Evolutionary conservation across 2,329 filamentous ascomycete species (phyloP), one percentile per base, ranked within the genome.

Genomic region (Colletotrichum godetiae): DNA sequence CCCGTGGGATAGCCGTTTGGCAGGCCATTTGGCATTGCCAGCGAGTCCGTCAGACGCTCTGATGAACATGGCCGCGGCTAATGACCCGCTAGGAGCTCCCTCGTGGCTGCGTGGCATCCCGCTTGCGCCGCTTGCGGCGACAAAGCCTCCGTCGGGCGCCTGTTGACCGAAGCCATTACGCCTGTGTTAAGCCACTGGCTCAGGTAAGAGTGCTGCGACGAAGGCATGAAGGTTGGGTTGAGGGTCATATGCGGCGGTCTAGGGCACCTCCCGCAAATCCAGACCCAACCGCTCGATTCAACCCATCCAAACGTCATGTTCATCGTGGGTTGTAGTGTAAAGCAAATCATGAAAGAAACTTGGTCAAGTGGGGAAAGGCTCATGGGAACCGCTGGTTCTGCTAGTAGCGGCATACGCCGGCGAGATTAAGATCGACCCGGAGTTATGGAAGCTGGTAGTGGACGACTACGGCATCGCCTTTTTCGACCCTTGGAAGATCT

Each of bases 111-210:
- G 37, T 31, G 42, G 27, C 52, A 49, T 58, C 37, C 37, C 69
- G 42, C 31, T 35, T 24, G 5, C 60, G 19, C 60, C 58, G 53
- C 53, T 59, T 69, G 53, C 70, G 46, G 70, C 53, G 46, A 59
- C 31, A 52, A 27, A 52, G 22, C 33, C 27, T 42, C 37, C 37
- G 33, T 42, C 24, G 53, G 53, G 59, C 59, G 27, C 22, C 59
- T 58, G 24, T 73, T 55, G 59, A 60, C 66, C 42, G 66, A 69
- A 56, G 70, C 66, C 59, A 64, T 60, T 55, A 31, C 52, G 35
- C 37, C 53, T 68, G 19, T 59, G 24, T 59, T 64, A 59, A 73
- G 70, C 70, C 66, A 64, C 70, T 60, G 66, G 70, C 59, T 69
- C 59, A 64, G 66, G 70, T 63, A 55, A 49, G 42, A 11, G 33